Evolutionary conservation across 1,139 yeast species (phyloP), one percentile per base, ranked within the genome.

Genomic region (Suhomyces bokatorum): DNA sequence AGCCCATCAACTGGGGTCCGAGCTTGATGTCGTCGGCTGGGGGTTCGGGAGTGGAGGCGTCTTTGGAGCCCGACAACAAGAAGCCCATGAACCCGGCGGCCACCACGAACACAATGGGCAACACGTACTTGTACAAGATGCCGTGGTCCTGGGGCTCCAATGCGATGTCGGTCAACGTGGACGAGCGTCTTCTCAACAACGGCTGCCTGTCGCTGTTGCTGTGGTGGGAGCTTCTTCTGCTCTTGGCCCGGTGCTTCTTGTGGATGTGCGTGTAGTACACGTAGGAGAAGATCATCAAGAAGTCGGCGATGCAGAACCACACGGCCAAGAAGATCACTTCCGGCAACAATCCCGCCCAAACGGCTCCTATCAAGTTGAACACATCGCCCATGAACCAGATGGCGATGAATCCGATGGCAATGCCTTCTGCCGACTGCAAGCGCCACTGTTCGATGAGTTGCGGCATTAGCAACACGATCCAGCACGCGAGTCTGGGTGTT

Each of bases 391-490:
- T 54, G 42, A 85, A 76, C 95, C 95, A 87, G 44, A 84, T 78
- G 14, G 78, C 56, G 28, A 87, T 75, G 57, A 87, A 87, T 3
- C 85, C 79, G 32, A 85, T 75, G 29, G 95, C 83, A 17, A 87
- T 81, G 5, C 95, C 95, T 32, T 86, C 93, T 4, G 90, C 88
- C 20, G 88, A 79, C 59, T 85, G 83, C 43, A 82, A 67, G 47
- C 86, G 68, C 91, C 91, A 87, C 64, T 87, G 95, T 61, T 87
- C 95, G 32, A 87, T 77, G 38, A 87, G 74, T 63, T 87, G 96
- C 1, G 95, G 95, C 57, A 86, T 69, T 49, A 86, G 73, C 39
- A 87, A 67, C n/a, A 87, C 91, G 22, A 87, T 78, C 93, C 93
- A 87, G 60, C 91, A 85, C 2, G 91, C 82, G 39, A 81, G 69